Conservation (phyloP, 78 protist species). For the Speleostelium caveatum region DNA sequence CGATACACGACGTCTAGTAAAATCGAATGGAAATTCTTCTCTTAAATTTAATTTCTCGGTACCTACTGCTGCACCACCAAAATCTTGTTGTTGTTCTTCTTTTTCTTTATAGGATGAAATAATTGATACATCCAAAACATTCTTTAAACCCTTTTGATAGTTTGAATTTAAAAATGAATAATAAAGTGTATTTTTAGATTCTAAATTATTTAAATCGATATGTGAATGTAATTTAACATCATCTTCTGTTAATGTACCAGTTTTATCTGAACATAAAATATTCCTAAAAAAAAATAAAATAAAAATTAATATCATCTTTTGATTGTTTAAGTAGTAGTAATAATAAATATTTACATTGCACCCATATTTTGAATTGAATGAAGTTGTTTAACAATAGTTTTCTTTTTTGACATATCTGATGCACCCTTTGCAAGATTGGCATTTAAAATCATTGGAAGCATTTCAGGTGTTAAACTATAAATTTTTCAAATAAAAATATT, state of each 20-base stretch:
- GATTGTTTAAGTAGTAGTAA: neutral
- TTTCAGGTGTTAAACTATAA: constrained; percentile 73
- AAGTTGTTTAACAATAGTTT: constrained; percentile 71
- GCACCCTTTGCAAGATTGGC: constrained; percentile 80
- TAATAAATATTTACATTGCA: constrained; percentile 42
- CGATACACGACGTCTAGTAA: constrained; percentile 77
- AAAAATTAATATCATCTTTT: neutral
- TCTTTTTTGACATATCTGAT: constrained; percentile 68
- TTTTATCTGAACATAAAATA: constrained; percentile 73
- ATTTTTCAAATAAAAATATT: neutral
- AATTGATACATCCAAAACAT: constrained; percentile 70
- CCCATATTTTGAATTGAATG: constrained; percentile 81
- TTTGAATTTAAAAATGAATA: constrained; percentile 49
- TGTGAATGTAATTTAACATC: constrained; percentile 25
- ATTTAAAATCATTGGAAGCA: constrained; percentile 76
- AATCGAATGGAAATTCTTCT: constrained; percentile 77
- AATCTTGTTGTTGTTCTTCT: neutral
- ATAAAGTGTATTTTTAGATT: constrained; percentile 12
- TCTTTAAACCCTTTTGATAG: constrained; percentile 68
- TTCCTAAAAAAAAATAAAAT: constrained; percentile 7
- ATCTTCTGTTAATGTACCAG: constrained; percentile 81
- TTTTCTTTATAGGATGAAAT: constrained; percentile 18
- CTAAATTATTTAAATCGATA: constrained; percentile 26
- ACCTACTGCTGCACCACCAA: constrained; percentile 1
- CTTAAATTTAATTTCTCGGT: neutral